phyloP scores from a whole-genome alignment of 495 filamentous ascomycete species.

The Penicillium cosmopolitanum region DNA sequence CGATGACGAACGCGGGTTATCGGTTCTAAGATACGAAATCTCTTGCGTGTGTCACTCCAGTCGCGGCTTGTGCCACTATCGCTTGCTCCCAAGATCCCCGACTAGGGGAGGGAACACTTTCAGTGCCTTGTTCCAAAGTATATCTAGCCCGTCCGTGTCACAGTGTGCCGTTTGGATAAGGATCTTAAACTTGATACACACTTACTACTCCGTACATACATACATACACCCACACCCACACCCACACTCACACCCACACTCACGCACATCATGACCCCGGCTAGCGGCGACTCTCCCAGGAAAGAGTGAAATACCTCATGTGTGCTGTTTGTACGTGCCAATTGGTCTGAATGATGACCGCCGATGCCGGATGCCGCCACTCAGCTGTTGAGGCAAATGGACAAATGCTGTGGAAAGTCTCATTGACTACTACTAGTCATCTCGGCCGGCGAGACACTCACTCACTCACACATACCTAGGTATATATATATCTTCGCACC shows the following conservation, averaged over 20 bases:
- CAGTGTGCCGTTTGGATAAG: neutral
- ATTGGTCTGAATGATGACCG: neutral
- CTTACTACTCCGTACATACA: too few species aligned
- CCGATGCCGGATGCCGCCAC: neutral
- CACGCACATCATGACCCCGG: neutral
- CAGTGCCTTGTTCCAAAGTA: neutral
- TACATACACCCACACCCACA: neutral
- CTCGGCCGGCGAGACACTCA: neutral
- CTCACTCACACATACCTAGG: neutral
- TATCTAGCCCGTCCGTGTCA: neutral
- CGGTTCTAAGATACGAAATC: neutral
- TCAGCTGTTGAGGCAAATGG: neutral
- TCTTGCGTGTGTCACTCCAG: slow-evolving; percentile 4
- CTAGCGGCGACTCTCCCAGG: neutral
- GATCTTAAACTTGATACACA: neutral
- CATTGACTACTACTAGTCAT: neutral
- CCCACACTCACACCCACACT: neutral
- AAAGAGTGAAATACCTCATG: neutral
- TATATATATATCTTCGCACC: neutral
- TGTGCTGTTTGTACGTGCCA: neutral
- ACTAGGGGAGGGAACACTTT: neutral
- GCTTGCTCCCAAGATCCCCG: neutral
- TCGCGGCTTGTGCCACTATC: slow-evolving; percentile 6
- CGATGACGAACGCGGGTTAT: slow-evolving; percentile 4
- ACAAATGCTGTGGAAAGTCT: neutral